Conservation (phyloP, 2,329 filamentous ascomycete genomes). For the Xylariaceae sp. region DNA sequence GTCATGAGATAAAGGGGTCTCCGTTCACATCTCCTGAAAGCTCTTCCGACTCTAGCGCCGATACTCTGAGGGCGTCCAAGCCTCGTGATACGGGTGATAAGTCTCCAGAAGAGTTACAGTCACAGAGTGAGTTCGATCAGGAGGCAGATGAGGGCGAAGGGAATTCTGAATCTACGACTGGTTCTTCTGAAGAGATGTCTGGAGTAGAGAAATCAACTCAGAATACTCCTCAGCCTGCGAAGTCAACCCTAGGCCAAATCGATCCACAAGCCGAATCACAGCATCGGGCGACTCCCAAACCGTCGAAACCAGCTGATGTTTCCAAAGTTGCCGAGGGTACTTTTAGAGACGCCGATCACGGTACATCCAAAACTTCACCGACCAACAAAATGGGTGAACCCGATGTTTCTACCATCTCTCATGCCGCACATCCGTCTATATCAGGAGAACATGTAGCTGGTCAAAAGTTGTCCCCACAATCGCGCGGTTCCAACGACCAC, state of each 20-base stretch:
- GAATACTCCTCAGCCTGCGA: not conserved
- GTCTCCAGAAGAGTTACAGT: constrained; percentile 11
- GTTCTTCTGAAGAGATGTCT: not conserved
- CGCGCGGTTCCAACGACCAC: not conserved
- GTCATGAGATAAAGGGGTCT: constrained; percentile 30
- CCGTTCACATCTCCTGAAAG: constrained; percentile 24
- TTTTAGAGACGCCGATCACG: constrained; percentile 5
- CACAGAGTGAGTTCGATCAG: constrained; percentile 11
- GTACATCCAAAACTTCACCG: constrained; percentile 4
- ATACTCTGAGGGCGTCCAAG: constrained; percentile 7
- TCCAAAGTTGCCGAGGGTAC: constrained; percentile 24
- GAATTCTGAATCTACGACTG: not conserved
- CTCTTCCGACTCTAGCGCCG: constrained; percentile 4
- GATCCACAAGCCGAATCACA: not conserved
- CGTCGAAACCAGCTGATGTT: constrained; percentile 14
- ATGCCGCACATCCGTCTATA: constrained; percentile 16
- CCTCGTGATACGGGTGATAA: constrained; percentile 16
- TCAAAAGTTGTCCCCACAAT: not conserved
- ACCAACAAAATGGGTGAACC: constrained; percentile 21
- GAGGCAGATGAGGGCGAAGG: not conserved
- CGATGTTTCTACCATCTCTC: constrained; percentile 20
- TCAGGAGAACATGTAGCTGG: not conserved
- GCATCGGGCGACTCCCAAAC: not conserved
- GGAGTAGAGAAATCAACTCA: not conserved
- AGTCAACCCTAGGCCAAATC: not conserved